Conservation (phyloP, 352 stramenopile genomes). For the Phytophthora fragariae region DNA sequence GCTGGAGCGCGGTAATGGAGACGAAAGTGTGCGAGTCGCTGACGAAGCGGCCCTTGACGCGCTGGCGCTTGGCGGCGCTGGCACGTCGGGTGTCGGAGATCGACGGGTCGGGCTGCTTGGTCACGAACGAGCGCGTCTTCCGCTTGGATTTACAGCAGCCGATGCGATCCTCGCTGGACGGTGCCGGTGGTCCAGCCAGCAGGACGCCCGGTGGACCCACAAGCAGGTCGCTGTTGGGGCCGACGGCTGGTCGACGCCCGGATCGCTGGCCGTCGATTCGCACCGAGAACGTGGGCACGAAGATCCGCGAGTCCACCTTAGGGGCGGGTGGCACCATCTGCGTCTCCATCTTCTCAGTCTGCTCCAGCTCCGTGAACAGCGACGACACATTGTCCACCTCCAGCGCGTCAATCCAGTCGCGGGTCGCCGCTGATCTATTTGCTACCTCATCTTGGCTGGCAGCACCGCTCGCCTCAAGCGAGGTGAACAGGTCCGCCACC, state of each 20-base stretch:
- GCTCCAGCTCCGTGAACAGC: conserved; percentile 60
- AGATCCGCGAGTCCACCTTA: conserved; percentile 59
- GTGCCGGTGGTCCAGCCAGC: conserved; percentile 42
- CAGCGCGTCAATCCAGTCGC: conserved; percentile 61
- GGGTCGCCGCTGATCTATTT: conserved; percentile 16
- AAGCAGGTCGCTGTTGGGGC: conserved; percentile 40
- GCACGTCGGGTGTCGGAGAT: conserved; percentile 63
- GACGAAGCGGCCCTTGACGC: conserved; percentile 72
- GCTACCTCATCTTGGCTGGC: conserved; percentile 15
- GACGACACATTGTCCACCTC: conserved; percentile 58
- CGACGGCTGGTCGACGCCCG: conserved; percentile 21
- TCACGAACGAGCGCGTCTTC: conserved; percentile 37
- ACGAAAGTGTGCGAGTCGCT: conserved; percentile 64
- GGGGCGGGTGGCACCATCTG: conserved; percentile 2
- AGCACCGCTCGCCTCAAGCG: conserved; percentile 35
- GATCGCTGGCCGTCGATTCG: conserved; percentile 51
- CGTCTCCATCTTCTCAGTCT: conserved; percentile 9
- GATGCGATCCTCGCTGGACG: conserved; percentile 38
- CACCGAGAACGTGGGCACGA: conserved; percentile 63
- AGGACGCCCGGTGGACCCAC: conserved; percentile 50
- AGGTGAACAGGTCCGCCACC: conserved; percentile 48
- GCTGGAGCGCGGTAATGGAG: conserved; percentile 71
- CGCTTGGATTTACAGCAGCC: conserved; percentile 52
- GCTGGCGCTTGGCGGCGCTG: conserved; percentile 68
- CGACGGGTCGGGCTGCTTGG: conserved; percentile 30